Conservation (phyloP, 2,329 filamentous ascomycete genomes). For the Alternaria arbusti region DNA sequence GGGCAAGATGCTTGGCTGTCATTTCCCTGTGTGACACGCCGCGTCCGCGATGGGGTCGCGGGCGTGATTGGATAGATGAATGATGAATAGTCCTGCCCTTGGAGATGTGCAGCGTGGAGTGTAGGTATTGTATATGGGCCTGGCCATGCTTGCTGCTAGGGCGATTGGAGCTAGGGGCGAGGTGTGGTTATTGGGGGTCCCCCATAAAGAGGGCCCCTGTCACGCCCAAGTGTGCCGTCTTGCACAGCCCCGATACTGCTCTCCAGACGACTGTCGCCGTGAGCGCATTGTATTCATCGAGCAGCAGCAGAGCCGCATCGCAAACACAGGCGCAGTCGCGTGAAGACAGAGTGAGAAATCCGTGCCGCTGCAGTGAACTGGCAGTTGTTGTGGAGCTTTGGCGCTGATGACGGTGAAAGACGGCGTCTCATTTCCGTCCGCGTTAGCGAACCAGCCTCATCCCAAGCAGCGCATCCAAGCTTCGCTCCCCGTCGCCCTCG, state of each 20-base stretch:
- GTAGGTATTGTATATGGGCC: conserved; percentile 24
- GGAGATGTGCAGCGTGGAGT: conserved; percentile 21
- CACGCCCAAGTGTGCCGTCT: conserved; percentile 21
- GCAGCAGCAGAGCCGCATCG: conserved; percentile 14
- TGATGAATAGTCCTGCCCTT: conserved; percentile 19
- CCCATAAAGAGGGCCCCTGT: conserved; percentile 35
- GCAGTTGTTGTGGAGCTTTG: conserved; percentile 27
- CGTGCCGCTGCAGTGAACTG: conserved; percentile 13
- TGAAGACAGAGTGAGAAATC: conserved; percentile 1
- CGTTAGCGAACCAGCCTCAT: conserved; percentile 47
- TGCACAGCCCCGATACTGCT: conserved; percentile 23
- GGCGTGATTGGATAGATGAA: conserved; percentile 15
- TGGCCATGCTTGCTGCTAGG: conserved; percentile 31
- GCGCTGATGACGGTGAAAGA: conserved; percentile 37
- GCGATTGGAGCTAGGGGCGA: conserved; percentile 30
- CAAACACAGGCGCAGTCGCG: conserved; percentile 17
- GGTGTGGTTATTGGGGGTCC: conserved; percentile 12
- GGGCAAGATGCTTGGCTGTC: conserved; percentile 10
- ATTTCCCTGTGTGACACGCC: conserved; percentile 17
- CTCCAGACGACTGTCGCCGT: neutral
- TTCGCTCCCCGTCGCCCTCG: conserved; percentile 24
- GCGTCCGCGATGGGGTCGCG: conserved; percentile 5
- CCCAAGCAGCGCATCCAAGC: conserved; percentile 38
- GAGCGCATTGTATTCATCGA: conserved; percentile 11
- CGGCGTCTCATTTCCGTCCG: conserved; percentile 47